Evolutionary conservation across 371 early-diverging fungal genomes (phyloP), one percentile per base, ranked within the genome.

Genomic region (Enterocytospora artemiae): DNA sequence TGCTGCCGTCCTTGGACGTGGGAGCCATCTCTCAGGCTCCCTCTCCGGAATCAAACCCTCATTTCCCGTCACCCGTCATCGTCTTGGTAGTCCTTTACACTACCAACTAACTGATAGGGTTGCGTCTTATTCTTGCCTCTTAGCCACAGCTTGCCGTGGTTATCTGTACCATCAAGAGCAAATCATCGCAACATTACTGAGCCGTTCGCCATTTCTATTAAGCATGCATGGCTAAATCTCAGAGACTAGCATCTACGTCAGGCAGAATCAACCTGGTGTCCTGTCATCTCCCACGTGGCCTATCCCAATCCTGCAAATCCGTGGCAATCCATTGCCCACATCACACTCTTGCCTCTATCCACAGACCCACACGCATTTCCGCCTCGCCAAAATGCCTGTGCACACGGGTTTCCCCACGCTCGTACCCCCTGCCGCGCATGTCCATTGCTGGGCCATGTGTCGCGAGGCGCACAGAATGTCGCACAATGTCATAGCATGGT

Each of bases 251-350:
- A 44, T 59, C 58, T 52, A 59, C 59, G 66, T 66, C 59, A 66
- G 66, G 66, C 66, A 66, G 66, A 66, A 59, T 66, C 66, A 66
- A 66, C 66, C 66, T 66, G 59, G 45, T 66, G 66, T 18, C 2
- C 37, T 53, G 27, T 4, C n/a, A 9, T 59, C 34, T 50, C 16
- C 24, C 36, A 20, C 32, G 4, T 53, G n/a, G n/a, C n/a, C n/a
- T n/a, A n/a, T n/a, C n/a, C n/a, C n/a, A n/a, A n/a, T n/a, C n/a
- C n/a, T n/a, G n/a, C n/a, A n/a, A n/a, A n/a, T n/a, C n/a, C n/a
- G n/a, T n/a, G n/a, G n/a, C n/a, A n/a, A n/a, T n/a, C n/a, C n/a
- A n/a, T n/a, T n/a, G n/a, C n/a, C n/a, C n/a, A n/a, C n/a, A n/a
- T n/a, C n/a, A n/a, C n/a, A n/a, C n/a, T n/a, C n/a, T n/a, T n/a